Base-by-base conservation (phyloP, 2,329 filamentous ascomycete species). In the Pseudocercospora macadamiae region DNA sequence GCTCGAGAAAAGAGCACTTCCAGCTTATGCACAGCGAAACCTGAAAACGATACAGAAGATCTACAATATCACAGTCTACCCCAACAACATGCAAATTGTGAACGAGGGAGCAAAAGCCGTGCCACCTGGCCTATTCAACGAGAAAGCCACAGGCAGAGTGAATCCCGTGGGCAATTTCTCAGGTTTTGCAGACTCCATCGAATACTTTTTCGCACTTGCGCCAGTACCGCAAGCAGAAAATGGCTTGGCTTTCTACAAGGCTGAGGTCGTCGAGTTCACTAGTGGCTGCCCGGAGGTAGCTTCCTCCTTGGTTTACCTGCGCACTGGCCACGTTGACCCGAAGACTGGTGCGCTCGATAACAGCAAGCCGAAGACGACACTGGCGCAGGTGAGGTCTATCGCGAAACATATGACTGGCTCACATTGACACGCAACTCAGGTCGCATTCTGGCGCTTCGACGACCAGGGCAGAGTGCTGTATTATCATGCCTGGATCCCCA, bases 381-480 rank as follows among this genome's bases (percentile, higher is more conserved):
- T 66, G n/a, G 61, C 63, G 4, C 61, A 66, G 48, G 59, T 59
- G 42, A 45, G 42, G 21, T 2, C 9, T 26, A 2, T 3, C 1
- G n/a, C 18, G n/a, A 39, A 26, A 16, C 32, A 18, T 37, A n/a
- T 21, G 39, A 19, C n/a, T 18, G n/a, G 47, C 3, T 23, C 2
- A 26, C 12, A 10, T 26, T 30, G 10, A 28, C n/a, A 19, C n/a
- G n/a, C n/a, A n/a, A 14, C 2, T 4, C 21, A 68, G 62, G 55
- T 79, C 10, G 76, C 77, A 0, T 82, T 81, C 61, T 82, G 79
- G 78, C 74, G 73, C 25, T 78, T 82, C 56, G 77, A 81, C 59
- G 69, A 76, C 3, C 57, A 70, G 2, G 79, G 80, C 37, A 74
- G 71, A n/a, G 77, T 80, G 5, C 56, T 74, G 3, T 71, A 75